Evolutionary conservation across 1,284 basidiomycete species (phyloP).

Genomic region (Heterobasidion irregulare): DNA sequence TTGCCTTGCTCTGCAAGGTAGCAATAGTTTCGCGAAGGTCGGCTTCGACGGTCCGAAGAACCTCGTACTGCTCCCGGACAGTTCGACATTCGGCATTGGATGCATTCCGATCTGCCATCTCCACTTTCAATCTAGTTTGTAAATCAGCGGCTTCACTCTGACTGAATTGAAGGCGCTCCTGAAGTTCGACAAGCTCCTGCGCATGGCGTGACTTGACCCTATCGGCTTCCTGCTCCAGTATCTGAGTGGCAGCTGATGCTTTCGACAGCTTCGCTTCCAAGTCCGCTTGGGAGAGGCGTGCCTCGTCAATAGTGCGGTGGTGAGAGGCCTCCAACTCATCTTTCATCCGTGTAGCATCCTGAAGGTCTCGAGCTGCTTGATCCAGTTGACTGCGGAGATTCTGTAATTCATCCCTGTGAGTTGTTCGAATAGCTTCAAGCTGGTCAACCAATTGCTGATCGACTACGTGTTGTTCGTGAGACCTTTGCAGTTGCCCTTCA

Average conservation of each 20-base stretch:
- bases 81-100: slow-evolving; percentile 16
- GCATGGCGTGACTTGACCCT: slow-evolving; percentile 7
- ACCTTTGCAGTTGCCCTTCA: slow-evolving; percentile 3
- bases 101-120: slow-evolving; percentile 15
- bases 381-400: slow-evolving; percentile 12
- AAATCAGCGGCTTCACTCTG: slow-evolving; percentile 11
- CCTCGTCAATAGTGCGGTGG: slow-evolving; percentile 2
- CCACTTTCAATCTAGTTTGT: slow-evolving; percentile 24
- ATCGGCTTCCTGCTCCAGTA: slow-evolving; percentile 5
- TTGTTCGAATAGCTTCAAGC: slow-evolving; percentile 8
- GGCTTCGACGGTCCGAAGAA: slow-evolving; percentile 16
- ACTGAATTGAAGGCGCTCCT: slow-evolving; percentile 15
- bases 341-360: slow-evolving; percentile 6
- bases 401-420: slow-evolving; percentile 15
- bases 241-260: slow-evolving; percentile 1
- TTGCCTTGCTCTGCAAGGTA: slow-evolving; percentile 18
- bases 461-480: slow-evolving; percentile 2
- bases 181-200: slow-evolving; percentile 17
- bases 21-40: slow-evolving; percentile 20
- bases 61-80: slow-evolving; percentile 15
- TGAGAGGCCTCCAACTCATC: slow-evolving; percentile 4
- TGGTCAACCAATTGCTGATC: slow-evolving; percentile 10
- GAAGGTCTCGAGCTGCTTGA: slow-evolving; percentile 7
- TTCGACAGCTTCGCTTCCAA: slow-evolving; percentile 18
- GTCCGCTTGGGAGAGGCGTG: slow-evolving; percentile 10